phyloP scores from a whole-genome alignment of 495 filamentous ascomycete species.

The Alectoria sarmentosa region DNA sequence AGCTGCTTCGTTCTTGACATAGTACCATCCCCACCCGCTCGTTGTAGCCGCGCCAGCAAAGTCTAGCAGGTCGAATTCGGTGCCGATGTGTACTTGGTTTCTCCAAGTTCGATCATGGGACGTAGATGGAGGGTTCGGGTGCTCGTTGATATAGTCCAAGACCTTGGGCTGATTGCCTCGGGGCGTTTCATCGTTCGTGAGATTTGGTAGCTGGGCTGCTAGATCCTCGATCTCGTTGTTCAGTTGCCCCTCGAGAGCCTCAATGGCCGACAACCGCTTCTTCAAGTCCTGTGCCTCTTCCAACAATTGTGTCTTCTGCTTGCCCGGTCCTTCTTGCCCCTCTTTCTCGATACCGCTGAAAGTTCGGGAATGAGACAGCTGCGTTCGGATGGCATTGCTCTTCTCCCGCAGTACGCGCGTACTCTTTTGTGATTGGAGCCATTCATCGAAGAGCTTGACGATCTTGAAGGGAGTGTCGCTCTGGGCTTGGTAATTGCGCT shows the following conservation, averaged over 20 bases:
- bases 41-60: slow-evolving; percentile 70
- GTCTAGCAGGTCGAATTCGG: slow-evolving; percentile 72
- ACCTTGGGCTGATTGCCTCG: slow-evolving; percentile 53
- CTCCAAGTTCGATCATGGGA: slow-evolving; percentile 40
- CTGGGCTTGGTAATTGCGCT: slow-evolving; percentile 73
- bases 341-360: slow-evolving; percentile 12
- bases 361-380: slow-evolving; percentile 16
- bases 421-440: slow-evolving; percentile 47
- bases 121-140: slow-evolving; percentile 38
- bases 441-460: slow-evolving; percentile 58
- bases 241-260: slow-evolving; percentile 50
- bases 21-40: slow-evolving; percentile 97
- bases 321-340: background rate
- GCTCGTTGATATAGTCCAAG: slow-evolving; percentile 68
- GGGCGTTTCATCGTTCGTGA: slow-evolving; percentile 71
- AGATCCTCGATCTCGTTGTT: slow-evolving; percentile 63
- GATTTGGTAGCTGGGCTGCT: slow-evolving; percentile 77
- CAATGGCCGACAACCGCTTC: slow-evolving; percentile 50
- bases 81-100: slow-evolving; percentile 80
- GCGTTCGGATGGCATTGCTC: slow-evolving; percentile 41
- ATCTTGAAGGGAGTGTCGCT: slow-evolving; percentile 62
- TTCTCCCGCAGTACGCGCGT: slow-evolving; percentile 50
- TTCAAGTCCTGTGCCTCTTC: slow-evolving; percentile 67
- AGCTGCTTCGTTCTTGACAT: slow-evolving; percentile 78
- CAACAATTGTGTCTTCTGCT: slow-evolving; percentile 14